Percentiles rank a stretch among this genome's conserved stretches.
phyloP scores from a whole-genome alignment of 768 basidiomycete genomes.

The Lentinus brumalis region DNA sequence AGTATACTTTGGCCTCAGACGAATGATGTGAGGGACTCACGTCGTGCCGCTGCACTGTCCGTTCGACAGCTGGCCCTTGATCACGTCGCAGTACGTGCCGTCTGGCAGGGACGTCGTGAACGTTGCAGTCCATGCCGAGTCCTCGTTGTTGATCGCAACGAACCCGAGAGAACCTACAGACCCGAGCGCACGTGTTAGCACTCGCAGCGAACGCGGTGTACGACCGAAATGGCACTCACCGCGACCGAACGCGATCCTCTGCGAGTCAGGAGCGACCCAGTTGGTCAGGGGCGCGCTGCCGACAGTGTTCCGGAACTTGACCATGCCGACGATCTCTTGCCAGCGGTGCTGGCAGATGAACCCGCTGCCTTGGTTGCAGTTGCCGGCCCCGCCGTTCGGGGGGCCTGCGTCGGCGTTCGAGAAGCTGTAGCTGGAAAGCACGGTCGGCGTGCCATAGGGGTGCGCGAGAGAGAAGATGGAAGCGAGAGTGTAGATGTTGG shows the following conservation, averaged over 20 bases:
- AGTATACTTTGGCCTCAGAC: background rate
- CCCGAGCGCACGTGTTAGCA: too few species aligned
- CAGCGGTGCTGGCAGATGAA: constrained; percentile 72
- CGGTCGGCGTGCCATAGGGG: constrained; percentile 64
- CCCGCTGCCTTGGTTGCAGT: constrained; percentile 53
- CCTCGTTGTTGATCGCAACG: constrained; percentile 68
- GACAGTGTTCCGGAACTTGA: constrained; percentile 60
- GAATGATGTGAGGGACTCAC: constrained; percentile 37
- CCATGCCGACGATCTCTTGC: constrained; percentile 58
- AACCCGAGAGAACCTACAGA: constrained; percentile 53
- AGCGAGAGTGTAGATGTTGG: constrained; percentile 64
- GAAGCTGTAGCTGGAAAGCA: constrained; percentile 61
- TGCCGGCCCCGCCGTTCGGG: constrained; percentile 61
- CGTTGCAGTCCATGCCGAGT: constrained; percentile 53
- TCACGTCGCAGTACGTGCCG: constrained; percentile 67
- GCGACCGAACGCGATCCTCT: constrained; percentile 69
- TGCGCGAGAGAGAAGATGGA: constrained; percentile 67
- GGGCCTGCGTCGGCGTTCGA: constrained; percentile 54
- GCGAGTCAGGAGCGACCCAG: constrained; percentile 58
- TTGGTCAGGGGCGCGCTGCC: constrained; percentile 51
- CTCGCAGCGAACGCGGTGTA: too few species aligned
- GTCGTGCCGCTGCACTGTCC: constrained; percentile 52
- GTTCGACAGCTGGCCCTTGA: constrained; percentile 44
- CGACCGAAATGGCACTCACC: constrained; percentile 37
- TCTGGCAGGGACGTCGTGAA: constrained; percentile 62